phyloP scores from a whole-genome alignment of 768 basidiomycete genomes.

The Tulasnella sp. region DNA sequence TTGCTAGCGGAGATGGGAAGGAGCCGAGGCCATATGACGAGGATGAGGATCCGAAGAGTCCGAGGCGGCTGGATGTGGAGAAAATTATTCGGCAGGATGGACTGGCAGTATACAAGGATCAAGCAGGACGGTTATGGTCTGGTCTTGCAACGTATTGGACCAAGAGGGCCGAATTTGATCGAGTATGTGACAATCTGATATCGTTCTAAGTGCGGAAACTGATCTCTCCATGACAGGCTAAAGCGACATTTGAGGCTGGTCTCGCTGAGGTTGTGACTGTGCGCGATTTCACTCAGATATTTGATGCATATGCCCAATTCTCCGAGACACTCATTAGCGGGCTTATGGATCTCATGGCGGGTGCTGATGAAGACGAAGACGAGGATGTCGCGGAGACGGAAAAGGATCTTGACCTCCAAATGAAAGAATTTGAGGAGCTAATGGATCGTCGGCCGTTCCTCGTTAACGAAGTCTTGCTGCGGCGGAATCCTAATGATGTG shows the following conservation, averaged over 20 bases:
- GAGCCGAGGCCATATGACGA: slow-evolving; percentile 48
- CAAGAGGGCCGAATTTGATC: slow-evolving; percentile 87
- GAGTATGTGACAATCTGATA: neutral
- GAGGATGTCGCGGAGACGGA: slow-evolving; percentile 72
- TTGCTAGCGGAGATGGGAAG: slow-evolving; percentile 36
- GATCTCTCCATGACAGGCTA: slow-evolving; percentile 36
- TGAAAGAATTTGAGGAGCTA: slow-evolving; percentile 86
- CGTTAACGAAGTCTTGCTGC: slow-evolving; percentile 84
- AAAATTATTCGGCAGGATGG: slow-evolving; percentile 76
- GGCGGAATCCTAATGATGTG: slow-evolving; percentile 93
- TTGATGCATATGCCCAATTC: slow-evolving; percentile 93
- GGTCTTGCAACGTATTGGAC: slow-evolving; percentile 98
- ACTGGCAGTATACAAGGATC: slow-evolving; percentile 82
- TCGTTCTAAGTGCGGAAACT: neutral
- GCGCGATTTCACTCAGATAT: slow-evolving; percentile 95
- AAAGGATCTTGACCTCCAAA: slow-evolving; percentile 68
- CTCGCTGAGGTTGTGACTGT: slow-evolving; percentile 77
- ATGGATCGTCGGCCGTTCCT: slow-evolving; percentile 94
- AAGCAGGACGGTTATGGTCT: slow-evolving; percentile 91
- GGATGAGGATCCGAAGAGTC: slow-evolving; percentile 68
- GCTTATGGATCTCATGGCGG: slow-evolving; percentile 73
- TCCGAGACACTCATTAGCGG: slow-evolving; percentile 79
- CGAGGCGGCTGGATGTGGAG: slow-evolving; percentile 72
- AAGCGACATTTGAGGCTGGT: slow-evolving; percentile 77
- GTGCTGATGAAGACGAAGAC: slow-evolving; percentile 64